These are phyloP conservation scores for Diplodia seriata DNA, from an alignment of 2,329 filamentous ascomycete species.

Conservation along the genomic window DNA sequence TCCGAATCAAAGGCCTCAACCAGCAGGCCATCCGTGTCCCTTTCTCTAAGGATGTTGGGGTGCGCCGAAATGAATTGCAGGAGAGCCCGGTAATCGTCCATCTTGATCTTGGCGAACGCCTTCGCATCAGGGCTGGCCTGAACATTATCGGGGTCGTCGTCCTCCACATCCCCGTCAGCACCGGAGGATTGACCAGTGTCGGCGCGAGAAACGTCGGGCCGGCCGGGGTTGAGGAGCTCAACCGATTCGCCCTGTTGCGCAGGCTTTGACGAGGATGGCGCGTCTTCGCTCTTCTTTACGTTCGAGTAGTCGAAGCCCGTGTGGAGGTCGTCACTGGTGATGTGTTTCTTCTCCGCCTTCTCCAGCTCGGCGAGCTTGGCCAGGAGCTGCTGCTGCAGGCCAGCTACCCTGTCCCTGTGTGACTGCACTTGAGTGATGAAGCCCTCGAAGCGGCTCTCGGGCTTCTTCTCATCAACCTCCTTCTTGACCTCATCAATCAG, in stretches of 20 bases:
- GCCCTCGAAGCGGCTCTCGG: conserved; percentile 69
- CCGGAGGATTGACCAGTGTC: conserved; percentile 61
- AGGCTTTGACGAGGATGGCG: conserved; percentile 48
- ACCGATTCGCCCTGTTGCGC: conserved; percentile 51
- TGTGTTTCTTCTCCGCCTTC: conserved; percentile 84
- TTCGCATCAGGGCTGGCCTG: conserved; percentile 80
- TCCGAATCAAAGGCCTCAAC: conserved; percentile 91
- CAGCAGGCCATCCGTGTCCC: conserved; percentile 87
- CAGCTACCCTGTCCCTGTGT: conserved; percentile 79
- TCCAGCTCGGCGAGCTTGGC: conserved; percentile 81
- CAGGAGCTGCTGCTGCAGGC: conserved; percentile 76
- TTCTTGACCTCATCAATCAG: conserved; percentile 92
- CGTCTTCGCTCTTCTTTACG: conserved; percentile 57
- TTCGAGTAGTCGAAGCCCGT: conserved; percentile 90
- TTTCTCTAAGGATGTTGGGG: conserved; percentile 79
- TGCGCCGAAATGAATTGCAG: conserved; percentile 80
- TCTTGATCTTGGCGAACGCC: conserved; percentile 79
- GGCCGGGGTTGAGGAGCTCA: conserved; percentile 79
- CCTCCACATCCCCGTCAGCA: conserved; percentile 67
- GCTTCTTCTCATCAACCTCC: conserved; percentile 77
- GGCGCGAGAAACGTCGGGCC: conserved; percentile 44
- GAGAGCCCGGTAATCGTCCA: conserved; percentile 74
- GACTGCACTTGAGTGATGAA: conserved; percentile 80
- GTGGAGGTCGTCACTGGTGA: conserved; percentile 88
- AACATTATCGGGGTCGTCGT: conserved; percentile 74